Percentiles rank a stretch among this genome's conserved stretches.
Conservation (phyloP, 495 filamentous ascomycete species). For the Physcia stellaris region DNA sequence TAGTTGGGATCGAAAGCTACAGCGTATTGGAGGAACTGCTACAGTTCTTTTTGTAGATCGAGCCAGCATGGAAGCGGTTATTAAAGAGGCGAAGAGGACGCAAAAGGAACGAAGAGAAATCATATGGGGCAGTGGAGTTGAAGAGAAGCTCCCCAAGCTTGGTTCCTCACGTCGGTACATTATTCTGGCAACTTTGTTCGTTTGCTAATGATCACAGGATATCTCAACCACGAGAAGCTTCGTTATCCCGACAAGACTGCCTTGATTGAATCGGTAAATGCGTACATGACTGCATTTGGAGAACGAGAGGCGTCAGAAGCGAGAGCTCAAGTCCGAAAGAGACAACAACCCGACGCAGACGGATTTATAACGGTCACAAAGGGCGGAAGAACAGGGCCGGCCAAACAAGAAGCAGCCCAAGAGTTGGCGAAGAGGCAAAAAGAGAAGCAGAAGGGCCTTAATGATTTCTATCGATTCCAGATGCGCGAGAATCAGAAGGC, state of each 20-base stretch:
- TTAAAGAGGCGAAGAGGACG: slow-evolving; percentile 56
- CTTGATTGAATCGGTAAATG: slow-evolving; percentile 59
- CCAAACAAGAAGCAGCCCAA: slow-evolving; percentile 59
- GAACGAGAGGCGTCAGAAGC: slow-evolving; percentile 50
- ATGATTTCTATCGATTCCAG: slow-evolving; percentile 93
- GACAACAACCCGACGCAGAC: slow-evolving; percentile 79
- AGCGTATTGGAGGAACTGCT: slow-evolving; percentile 59
- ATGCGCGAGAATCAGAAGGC: slow-evolving; percentile 77
- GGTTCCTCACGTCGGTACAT: slow-evolving; percentile 35
- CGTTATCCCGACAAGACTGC: slow-evolving; percentile 50
- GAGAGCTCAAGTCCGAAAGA: slow-evolving; percentile 44
- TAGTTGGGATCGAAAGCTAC: slow-evolving; percentile 64
- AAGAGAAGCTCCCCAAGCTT: slow-evolving; percentile 37
- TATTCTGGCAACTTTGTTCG: neutral
- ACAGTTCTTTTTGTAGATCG: slow-evolving; percentile 74
- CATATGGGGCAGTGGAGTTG: slow-evolving; percentile 52
- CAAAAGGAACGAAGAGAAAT: slow-evolving; percentile 41
- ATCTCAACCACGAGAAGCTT: slow-evolving; percentile 46
- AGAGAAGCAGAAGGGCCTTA: slow-evolving; percentile 50
- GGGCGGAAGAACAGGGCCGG: slow-evolving; percentile 57
- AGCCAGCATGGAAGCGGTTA: slow-evolving; percentile 51
- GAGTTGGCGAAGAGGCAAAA: slow-evolving; percentile 59
- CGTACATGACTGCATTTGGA: slow-evolving; percentile 65
- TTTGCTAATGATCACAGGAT: slow-evolving; percentile 25
- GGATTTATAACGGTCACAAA: slow-evolving; percentile 86